Evolutionary conservation across 257 asterid genomes (phyloP), one percentile per base, ranked within the genome.

Genomic region (Verbascum thapsus): DNA sequence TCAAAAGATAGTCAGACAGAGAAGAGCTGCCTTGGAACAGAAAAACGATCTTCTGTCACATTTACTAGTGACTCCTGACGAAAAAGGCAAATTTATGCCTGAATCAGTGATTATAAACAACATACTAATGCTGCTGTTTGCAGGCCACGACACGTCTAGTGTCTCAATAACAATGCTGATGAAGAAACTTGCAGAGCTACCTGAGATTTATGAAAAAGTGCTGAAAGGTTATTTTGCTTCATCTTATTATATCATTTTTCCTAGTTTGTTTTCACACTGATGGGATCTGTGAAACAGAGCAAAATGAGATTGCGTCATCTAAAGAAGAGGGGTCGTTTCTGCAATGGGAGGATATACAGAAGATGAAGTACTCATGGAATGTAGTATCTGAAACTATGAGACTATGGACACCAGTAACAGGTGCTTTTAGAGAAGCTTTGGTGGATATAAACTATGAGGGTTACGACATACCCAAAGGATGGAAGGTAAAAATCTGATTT

Each of bases 311-410:
- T 4, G 83, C 92, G 8, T 54, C 79, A 5, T 59, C 73, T 0
- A 90, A 79, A 67, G 79, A 23, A 54, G 45, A 48, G 2, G 86
- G 81, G 11, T 84, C 80, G 59, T 72, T 67, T 61, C 72, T 90
- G 60, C 78, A 80, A 13, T 90, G 95, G 97, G 96, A 78, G 56
- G 97, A 87, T 20, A 63, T 90, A 68, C 90, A 85, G 73, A 89
- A 86, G 85, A 89, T 89, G 96, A 82, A 52, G 81, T 84, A 86
- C 74, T 82, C 96, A 0, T 89, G 96, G 95, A 79, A 71, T 12
- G 96, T 89, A 3, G 85, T 69, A 0, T 85, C 78, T 59, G 97
- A 87, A 71, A 72, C 77, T 1, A 64, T 65, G 58, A 77, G 97
- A 47, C 71, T 80, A 15, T 58, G 76, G 20, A 82, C 97, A 8